Conservation (phyloP, 495 filamentous ascomycete species). For the Lepidopterella palustris region DNA sequence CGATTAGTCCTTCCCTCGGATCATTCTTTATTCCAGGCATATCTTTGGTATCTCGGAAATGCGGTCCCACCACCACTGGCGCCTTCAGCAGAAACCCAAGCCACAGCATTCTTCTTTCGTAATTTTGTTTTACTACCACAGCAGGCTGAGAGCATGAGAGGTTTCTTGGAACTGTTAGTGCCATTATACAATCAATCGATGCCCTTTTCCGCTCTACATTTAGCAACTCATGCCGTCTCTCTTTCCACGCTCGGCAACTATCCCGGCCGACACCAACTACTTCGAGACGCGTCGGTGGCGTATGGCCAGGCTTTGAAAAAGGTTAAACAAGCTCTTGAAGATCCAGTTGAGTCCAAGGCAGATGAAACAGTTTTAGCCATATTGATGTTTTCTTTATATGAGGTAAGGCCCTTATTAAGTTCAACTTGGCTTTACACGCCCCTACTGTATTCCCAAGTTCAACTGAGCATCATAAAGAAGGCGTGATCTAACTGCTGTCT, state of each 20-base stretch:
- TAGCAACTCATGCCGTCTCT: slow-evolving; percentile 31
- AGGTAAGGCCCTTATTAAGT: slow-evolving; percentile 19
- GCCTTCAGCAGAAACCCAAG: slow-evolving; percentile 23
- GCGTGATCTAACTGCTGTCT: background rate
- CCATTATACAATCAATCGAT: slow-evolving; percentile 27
- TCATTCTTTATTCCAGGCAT: slow-evolving; percentile 12
- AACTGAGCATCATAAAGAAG: background rate
- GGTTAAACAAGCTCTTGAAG: slow-evolving; percentile 25
- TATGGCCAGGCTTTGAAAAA: slow-evolving; percentile 31
- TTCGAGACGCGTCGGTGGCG: slow-evolving; percentile 15
- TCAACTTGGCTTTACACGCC: no score
- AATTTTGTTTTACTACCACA: slow-evolving; percentile 33
- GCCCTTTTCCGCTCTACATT: slow-evolving; percentile 28
- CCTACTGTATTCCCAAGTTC: no score
- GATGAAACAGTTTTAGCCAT: slow-evolving; percentile 30
- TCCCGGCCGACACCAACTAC: slow-evolving; percentile 25
- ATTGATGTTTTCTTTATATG: slow-evolving; percentile 33
- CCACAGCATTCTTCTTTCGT: slow-evolving; percentile 33
- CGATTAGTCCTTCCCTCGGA: background rate
- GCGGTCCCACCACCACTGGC: slow-evolving; percentile 13
- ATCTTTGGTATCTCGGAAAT: slow-evolving; percentile 17
- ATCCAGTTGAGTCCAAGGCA: slow-evolving; percentile 24
- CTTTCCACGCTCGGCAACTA: slow-evolving; percentile 29
- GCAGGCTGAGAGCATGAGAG: slow-evolving; percentile 27
- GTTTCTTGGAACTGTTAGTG: slow-evolving; percentile 28